Conservation (phyloP, 345 rosid genomes). For the Eucalyptus microcorys region DNA sequence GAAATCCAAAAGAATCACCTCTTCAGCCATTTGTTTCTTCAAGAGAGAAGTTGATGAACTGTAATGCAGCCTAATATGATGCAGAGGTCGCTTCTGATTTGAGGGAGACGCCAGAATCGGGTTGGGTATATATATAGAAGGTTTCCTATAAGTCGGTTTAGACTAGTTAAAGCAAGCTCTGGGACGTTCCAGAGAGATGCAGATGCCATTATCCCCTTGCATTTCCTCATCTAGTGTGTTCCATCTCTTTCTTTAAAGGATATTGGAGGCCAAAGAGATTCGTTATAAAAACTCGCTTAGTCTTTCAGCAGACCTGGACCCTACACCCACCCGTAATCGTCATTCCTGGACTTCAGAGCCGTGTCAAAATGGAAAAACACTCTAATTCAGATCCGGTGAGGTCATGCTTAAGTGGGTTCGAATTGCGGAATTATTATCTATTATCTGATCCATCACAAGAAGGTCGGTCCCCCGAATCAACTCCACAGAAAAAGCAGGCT, state of each 20-base stretch:
- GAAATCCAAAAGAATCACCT: constrained; percentile 5
- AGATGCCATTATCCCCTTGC: neutral
- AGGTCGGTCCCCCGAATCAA: neutral
- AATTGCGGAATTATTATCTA: neutral
- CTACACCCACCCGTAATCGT: neutral
- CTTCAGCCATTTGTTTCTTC: neutral
- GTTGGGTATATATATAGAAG: neutral
- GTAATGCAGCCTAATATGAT: neutral
- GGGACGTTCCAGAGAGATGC: neutral
- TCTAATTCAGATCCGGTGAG: neutral
- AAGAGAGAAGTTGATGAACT: neutral
- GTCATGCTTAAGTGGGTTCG: neutral
- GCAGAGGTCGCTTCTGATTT: neutral
- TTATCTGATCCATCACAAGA: neutral
- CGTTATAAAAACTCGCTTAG: neutral
- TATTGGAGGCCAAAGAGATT: neutral
- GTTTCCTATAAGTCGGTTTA: neutral
- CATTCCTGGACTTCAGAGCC: neutral
- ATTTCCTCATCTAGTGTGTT: neutral
- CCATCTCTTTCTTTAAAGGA: neutral
- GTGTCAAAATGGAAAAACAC: neutral
- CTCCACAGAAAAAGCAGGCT: neutral
- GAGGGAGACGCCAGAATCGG: neutral
- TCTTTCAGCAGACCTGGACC: neutral
- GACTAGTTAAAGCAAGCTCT: neutral